Evolutionary conservation across 2,329 filamentous ascomycete genomes (phyloP).

Genomic region (Stagonosporopsis vannaccii): DNA sequence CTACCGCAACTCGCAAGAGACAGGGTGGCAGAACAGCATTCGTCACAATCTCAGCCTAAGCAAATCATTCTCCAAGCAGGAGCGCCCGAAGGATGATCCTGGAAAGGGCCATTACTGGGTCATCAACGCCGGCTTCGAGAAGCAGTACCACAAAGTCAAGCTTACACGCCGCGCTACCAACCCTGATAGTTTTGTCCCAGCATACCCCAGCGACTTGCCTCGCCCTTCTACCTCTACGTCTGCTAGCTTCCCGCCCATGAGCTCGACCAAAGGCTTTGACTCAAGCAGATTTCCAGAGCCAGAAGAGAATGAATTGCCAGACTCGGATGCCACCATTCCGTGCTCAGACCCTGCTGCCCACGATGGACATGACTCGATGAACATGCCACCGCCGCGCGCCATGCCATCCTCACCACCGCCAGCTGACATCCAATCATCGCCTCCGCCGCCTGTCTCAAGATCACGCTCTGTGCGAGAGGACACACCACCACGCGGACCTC

Average conservation of each 20-base stretch:
- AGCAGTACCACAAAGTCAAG: conserved; percentile 89
- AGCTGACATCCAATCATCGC: conserved; percentile 84
- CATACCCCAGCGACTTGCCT: conserved; percentile 41
- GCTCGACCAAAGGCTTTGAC: conserved; percentile 55
- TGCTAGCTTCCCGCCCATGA: conserved; percentile 44
- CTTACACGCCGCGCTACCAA: conserved; percentile 64
- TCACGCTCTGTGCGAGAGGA: conserved; percentile 65
- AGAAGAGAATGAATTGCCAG: conserved; percentile 54
- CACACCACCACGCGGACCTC: conserved; percentile 76
- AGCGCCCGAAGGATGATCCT: conserved; percentile 94
- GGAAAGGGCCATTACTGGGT: conserved; percentile 98
- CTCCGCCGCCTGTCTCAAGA: conserved; percentile 79
- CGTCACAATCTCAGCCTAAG: conserved; percentile 96
- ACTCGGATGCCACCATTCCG: conserved; percentile 61
- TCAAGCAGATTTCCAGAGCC: conserved; percentile 60
- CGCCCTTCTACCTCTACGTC: conserved; percentile 51
- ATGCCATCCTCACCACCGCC: conserved; percentile 75
- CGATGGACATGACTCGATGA: conserved; percentile 54
- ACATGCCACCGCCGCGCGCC: conserved; percentile 54
- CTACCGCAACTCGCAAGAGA: conserved; percentile 78
- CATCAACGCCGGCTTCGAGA: conserved; percentile 88
- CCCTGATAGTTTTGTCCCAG: conserved; percentile 44
- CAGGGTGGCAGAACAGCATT: conserved; percentile 99
- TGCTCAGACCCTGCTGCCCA: conserved; percentile 59
- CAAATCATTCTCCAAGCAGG: conserved; percentile 95